Base-by-base conservation (phyloP, 257 asterid genomes). In the Rehmannia glutinosa region DNA sequence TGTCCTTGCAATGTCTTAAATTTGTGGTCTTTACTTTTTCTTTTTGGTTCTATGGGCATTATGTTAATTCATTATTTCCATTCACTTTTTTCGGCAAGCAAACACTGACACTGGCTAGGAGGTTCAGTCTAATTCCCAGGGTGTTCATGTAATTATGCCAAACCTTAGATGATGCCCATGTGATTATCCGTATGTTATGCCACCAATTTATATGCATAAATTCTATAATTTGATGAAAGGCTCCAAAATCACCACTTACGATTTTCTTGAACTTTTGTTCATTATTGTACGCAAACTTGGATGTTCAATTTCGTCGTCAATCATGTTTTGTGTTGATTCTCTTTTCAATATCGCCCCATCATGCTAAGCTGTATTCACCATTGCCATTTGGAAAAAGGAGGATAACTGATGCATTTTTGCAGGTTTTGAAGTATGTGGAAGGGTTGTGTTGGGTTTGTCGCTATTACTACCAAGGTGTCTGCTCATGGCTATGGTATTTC, bases 391-490 rank as follows among this genome's bases (percentile, higher is more conserved):
- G 72, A 33, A 6, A 45, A 25, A 33, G 59, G 65, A 66, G 54
- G 70, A 72, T 79, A 33, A 72, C 28, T 23, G 49, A 17, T 59
- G 12, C 39, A 28, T 27, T 55, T 74, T 74, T 83, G 79, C 88
- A 90, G 97, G 96, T 93, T 52, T 80, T 80, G 77, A 90, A 90
- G 77, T 93, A 78, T 70, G 94, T 93, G 73, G 99, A 90, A 81
- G 99, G 99, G 28, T 73, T 93, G 71, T 93, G 99, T 69, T 93
- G 99, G 99, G 91, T 90, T 79, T 88, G 95, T 87, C 96, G 95
- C 79, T 93, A 93, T 81, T 93, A 93, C 80, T 93, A 82, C 83
- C 96, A 94, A 84, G 99, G 97, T 71, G 99, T 94, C 76, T 86
- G 97, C 86, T 94, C 99, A 3, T 94, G 99, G 99, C 91, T 73